Evolutionary conservation across 1,284 basidiomycete genomes (phyloP), one percentile per base, ranked within the genome.

Genomic region (Boletellus deceptivus): DNA sequence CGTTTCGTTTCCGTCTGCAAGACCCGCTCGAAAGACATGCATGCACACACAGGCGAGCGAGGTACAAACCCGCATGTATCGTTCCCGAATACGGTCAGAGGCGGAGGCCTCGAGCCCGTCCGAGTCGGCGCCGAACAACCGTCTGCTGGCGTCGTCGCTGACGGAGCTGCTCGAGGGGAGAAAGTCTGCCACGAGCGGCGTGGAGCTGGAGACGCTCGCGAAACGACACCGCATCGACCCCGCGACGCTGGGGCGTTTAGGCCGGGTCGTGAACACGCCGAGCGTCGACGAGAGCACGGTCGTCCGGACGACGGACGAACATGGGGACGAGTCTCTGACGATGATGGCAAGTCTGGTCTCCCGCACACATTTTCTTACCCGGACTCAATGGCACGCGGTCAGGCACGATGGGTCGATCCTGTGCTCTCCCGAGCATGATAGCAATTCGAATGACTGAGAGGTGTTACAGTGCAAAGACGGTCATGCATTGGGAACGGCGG

Each of bases 211-310:
- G 36, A 63, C 68, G 29, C 68, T 89, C 9, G 80, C 80, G 46
- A 67, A 69, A 48, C 74, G 75, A 59, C 86, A 84, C 65, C 79
- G 75, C 6, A 69, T 94, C 18, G 83, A 86, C 44, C 56, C 72
- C 2, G 71, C 70, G 18, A 79, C 73, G 52, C 62, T 93, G 49
- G 75, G 82, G 45, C 76, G 68, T 13, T 59, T 94, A 24, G 73
- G 80, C 27, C 70, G 75, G 43, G 81, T 77, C 67, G 79, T 93
- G 58, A 92, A 80, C 64, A 87, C 80, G 49, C 87, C 88, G 4
- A 89, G 83, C 62, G 73, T 89, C 7, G 75, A 80, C 35, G 76
- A 76, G 38, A 71, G 71, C 3, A 75, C 77, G 31, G 73, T 74
- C 16, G 70, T 73, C 40, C 74, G 75, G 55, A 72, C 70, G 17